Evolutionary conservation across 1,284 basidiomycete species (phyloP), one percentile per base, ranked within the genome.

Genomic region (Neolentinus lepideus): DNA sequence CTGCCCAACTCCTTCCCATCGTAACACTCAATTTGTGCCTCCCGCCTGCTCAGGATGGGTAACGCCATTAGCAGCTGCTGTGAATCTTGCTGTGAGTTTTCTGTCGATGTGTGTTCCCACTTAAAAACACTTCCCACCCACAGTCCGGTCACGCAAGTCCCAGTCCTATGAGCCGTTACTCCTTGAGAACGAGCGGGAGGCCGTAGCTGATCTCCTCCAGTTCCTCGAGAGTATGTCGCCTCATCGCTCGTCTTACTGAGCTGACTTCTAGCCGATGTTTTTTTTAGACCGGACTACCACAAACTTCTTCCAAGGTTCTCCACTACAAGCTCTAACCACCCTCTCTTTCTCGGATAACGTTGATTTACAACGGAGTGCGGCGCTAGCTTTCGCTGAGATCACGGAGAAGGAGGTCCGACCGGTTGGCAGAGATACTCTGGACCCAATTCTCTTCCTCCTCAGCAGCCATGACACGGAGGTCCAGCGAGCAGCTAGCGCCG

Each of bases 271-370:
- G 58, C 58, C 57, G 55, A 62, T 57, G 52, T 59, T 33, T 57
- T n/a, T 53, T 46, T 11, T 68, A 97, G 94, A 98, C 80, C 91
- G 94, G 63, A 89, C 90, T 10, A 94, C 91, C 2, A 97, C 94
- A 71, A 96, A 97, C 76, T 97, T 97, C 81, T 98, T 97, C 76
- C 80, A 84, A 55, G 94, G 94, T 54, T 88, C 90, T 25, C 96
- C 97, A 19, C 85, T 99, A 56, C 83, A 88, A 54, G 94, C 97
- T 47, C 79, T 99, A 59, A 98, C 95, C 12, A 99, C 94, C 58
- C 88, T 99, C 61, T 98, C 94, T 14, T 99, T 98, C 77, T 95
- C 92, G 31, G 97, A 99, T 77, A 99, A 99, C 75, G 97, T 99
- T 65, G 97, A 99, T 75, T 80, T 99, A 35, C 97, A 99, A 76